These are phyloP conservation scores for Dendrostoma leiphaemia DNA, from an alignment of 2,329 filamentous ascomycete genomes.

Conservation along the genomic window DNA sequence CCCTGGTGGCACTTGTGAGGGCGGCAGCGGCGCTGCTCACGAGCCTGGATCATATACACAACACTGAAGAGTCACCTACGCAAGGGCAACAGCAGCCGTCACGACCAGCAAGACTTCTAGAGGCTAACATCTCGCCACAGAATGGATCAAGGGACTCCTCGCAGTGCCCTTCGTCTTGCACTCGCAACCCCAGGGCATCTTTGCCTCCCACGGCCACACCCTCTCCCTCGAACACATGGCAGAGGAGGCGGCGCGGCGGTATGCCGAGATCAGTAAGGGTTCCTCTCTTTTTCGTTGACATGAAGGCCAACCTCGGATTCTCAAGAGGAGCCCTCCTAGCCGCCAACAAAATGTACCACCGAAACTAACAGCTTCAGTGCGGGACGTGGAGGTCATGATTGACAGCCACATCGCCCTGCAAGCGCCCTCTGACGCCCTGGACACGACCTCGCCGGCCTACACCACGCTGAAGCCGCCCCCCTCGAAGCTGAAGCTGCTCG, in stretches of 20 bases:
- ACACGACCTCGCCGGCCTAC: constrained; percentile 4
- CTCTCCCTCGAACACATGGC: constrained; percentile 67
- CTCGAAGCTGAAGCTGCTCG: constrained; percentile 89
- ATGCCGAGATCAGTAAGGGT: constrained; percentile 90
- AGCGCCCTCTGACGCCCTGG: constrained; percentile 43
- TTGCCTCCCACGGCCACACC: constrained; percentile 55
- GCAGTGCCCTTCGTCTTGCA: constrained; percentile 96
- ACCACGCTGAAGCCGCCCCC: constrained; percentile 59
- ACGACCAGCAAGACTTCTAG: too few species aligned
- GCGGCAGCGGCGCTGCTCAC: too few species aligned
- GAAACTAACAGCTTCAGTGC: too few species aligned
- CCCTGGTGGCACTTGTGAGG: too few species aligned
- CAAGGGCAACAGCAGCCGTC: too few species aligned
- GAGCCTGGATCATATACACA: too few species aligned
- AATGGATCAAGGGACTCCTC: constrained; percentile 95
- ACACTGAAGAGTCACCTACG: too few species aligned
- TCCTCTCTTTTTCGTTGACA: too few species aligned
- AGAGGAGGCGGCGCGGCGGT: constrained; percentile 77
- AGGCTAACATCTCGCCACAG: constrained; percentile 37
- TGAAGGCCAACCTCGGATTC: too few species aligned
- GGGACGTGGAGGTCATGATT: constrained; percentile 87
- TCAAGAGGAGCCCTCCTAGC: too few species aligned
- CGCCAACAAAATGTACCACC: too few species aligned
- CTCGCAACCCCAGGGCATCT: constrained; percentile 87
- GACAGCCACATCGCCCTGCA: constrained; percentile 67